Base-by-base conservation (phyloP, 2,329 filamentous ascomycete genomes). In the Arthrobotrys megalospora region DNA sequence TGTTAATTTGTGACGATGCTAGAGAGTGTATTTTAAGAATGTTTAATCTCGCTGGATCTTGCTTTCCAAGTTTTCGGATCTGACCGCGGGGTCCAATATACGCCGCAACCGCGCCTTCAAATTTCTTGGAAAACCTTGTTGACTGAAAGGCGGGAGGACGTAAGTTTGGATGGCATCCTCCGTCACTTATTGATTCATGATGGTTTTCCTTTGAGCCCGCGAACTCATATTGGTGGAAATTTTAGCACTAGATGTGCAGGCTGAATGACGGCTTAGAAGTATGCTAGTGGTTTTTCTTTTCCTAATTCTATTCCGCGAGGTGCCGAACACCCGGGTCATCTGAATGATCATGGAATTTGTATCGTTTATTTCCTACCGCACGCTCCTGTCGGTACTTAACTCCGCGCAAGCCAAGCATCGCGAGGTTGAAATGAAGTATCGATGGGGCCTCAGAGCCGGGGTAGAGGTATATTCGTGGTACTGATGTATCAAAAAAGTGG, bases 171-270 rank as follows among this genome's bases (percentile, higher is more conserved):
- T 58, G 55, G 34, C 53, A 60, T 60, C n/a, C 52, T 58, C 52
- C 52, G 55, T 60, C 45, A 71, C 28, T 41, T 32, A 47, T 16
- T 34, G 16, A 21, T 50, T 53, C 24, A 32, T 16, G 41, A 55
- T 64, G 24, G 10, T 48, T 14, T 47, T 34, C 21, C 24, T 67
- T 41, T 16, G 36, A 50, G 7, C 41, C 24, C 36, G 38, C 32
- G 45, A 28, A 38, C 28, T 64, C 45, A 64, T 71, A 71, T 71
- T 71, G 67, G 67, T 71, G 67, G 67, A 71, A 64, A 71, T 71
- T 71, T 53, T 66, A 12, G n/a, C 24, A 52, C 19, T 32, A 12
- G 16, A 50, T 48, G 6, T 24, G 32, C 32, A 41, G 32, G 19
- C 43, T 50, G 62, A 66, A 52, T 66, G 62, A 47, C 8, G 11